Evolutionary conservation across 2,329 filamentous ascomycete species (phyloP), one percentile per base, ranked within the genome.

Genomic region (Gnomoniopsis sp.): DNA sequence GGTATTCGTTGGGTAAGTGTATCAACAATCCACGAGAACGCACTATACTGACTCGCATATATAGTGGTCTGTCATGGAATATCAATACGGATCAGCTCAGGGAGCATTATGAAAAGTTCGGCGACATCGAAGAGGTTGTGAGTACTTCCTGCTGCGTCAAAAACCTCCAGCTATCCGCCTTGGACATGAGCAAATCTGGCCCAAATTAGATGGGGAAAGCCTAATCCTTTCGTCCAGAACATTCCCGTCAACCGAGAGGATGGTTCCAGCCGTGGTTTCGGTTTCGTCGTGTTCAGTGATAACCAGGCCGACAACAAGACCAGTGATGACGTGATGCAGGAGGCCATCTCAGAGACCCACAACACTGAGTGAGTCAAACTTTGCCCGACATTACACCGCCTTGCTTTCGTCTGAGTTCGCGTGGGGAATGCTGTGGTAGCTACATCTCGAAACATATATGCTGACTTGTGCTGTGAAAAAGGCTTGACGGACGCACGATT

Each of bases 1-100:
- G 34, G 12, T 56, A 4, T 56, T 43, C 38, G 17, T 56, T 30
- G 53, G 46, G 53, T 56, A 56, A 49, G 53, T 56, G 26, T 21
- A 2, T 17, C 15, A 26, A 17, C 11, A 47, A 23, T 19, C 21
- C 44, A 23, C 33, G 17, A 4, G 14, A 19, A 17, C 38, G 4
- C 34, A 3, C 21, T 36, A 26, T 14, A 30, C 4, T 26, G 2
- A 26, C 53, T 23, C n/a, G 36, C 30, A 17, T 15, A 26, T 19
- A 0, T 3, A 56, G 53, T 30, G 49, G 49, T 26, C 19, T 56
- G 17, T 43, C 53, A 12, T 56, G 19, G 6, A 30, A 43, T n/a
- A 11, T n/a, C n/a, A 17, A 7, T 11, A 14, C 49, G 36, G 17
- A 50, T 21, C 12, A 43, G 10, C 15, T 56, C 34, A 36, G 41